Evolutionary conservation across 306 rosid genomes (phyloP).

Genomic region (Elaeagnus macrophylla): DNA sequence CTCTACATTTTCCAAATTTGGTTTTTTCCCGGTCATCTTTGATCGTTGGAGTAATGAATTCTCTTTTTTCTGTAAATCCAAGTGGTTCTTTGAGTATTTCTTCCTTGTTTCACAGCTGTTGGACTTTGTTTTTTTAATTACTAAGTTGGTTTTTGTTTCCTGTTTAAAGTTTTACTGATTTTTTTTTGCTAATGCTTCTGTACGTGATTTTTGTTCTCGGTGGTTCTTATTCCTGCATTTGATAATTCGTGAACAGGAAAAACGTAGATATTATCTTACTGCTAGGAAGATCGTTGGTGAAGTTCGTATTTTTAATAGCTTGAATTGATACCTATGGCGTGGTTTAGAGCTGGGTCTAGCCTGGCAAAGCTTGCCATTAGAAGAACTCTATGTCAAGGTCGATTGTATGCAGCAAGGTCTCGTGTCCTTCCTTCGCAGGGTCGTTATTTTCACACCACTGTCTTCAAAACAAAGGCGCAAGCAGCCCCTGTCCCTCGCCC

Average conservation of each 20-base stretch:
- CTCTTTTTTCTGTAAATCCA: too few species aligned
- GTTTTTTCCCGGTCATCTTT: too few species aligned
- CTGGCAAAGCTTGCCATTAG: slow-evolving; percentile 62
- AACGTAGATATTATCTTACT: slow-evolving; percentile 8
- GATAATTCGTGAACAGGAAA: not conserved
- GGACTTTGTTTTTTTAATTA: too few species aligned
- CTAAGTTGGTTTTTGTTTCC: too few species aligned
- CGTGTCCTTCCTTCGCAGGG: slow-evolving; percentile 41
- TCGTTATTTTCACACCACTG: slow-evolving; percentile 54
- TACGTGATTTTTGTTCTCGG: not conserved
- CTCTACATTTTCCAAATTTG: too few species aligned
- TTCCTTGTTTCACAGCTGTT: too few species aligned
- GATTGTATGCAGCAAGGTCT: slow-evolving; percentile 46
- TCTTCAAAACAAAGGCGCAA: slow-evolving; percentile 47
- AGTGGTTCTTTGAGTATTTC: too few species aligned
- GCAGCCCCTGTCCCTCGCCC: slow-evolving; percentile 72
- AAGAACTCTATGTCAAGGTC: slow-evolving; percentile 45
- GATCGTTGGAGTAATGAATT: too few species aligned
- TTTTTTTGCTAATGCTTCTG: too few species aligned
- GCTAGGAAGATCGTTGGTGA: not conserved
- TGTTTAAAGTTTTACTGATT: too few species aligned
- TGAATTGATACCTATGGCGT: slow-evolving; percentile 45
- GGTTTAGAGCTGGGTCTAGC: slow-evolving; percentile 78
- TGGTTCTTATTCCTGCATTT: not conserved
- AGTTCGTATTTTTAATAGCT: slow-evolving; percentile 10